A percentile compares a stretch with the other conserved stretches of the same genome.
phyloP scores from a whole-genome alignment of 2,329 filamentous ascomycete genomes.

The Penicillium sp. region DNA sequence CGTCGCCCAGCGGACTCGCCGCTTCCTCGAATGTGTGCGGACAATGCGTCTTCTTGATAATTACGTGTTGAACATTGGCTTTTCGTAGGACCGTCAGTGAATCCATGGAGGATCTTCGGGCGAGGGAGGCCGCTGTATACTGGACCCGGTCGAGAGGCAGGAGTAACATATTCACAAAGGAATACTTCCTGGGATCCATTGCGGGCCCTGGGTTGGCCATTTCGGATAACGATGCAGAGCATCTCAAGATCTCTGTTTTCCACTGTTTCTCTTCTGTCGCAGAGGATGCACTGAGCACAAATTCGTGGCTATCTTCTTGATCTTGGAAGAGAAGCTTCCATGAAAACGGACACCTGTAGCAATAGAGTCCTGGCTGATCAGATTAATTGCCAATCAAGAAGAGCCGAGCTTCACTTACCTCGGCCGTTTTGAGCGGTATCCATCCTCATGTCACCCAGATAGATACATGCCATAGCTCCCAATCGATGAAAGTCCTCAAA shows the following conservation, averaged over 20 bases:
- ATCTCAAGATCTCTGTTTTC: conserved; percentile 61
- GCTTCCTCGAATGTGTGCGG: conserved; percentile 54
- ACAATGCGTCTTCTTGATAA: conserved; percentile 78
- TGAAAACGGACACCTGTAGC: conserved; percentile 76
- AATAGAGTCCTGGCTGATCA: conserved; percentile 67
- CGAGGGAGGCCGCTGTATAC: conserved; percentile 61
- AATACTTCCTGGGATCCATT: conserved; percentile 27
- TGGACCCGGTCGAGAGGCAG: conserved; percentile 71
- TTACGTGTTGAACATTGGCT: conserved; percentile 66
- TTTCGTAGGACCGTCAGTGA: conserved; percentile 70
- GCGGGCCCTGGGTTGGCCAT: conserved; percentile 45
- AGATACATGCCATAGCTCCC: conserved; percentile 68
- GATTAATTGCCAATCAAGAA: background rate
- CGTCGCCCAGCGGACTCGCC: conserved; percentile 34
- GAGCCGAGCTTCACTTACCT: conserved; percentile 24
- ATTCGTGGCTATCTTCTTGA: conserved; percentile 70
- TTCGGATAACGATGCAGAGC: conserved; percentile 48
- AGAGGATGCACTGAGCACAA: conserved; percentile 83
- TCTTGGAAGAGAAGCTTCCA: conserved; percentile 89
- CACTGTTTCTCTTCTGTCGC: conserved; percentile 74
- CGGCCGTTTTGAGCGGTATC: conserved; percentile 34
- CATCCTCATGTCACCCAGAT: conserved; percentile 47
- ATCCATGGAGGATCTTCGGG: conserved; percentile 65
- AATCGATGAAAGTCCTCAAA: conserved; percentile 64
- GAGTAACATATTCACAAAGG: conserved; percentile 60